These are phyloP conservation scores for Pulveroboletus sp. DNA, from an alignment of 768 basidiomycete species.

Conservation along the genomic window DNA sequence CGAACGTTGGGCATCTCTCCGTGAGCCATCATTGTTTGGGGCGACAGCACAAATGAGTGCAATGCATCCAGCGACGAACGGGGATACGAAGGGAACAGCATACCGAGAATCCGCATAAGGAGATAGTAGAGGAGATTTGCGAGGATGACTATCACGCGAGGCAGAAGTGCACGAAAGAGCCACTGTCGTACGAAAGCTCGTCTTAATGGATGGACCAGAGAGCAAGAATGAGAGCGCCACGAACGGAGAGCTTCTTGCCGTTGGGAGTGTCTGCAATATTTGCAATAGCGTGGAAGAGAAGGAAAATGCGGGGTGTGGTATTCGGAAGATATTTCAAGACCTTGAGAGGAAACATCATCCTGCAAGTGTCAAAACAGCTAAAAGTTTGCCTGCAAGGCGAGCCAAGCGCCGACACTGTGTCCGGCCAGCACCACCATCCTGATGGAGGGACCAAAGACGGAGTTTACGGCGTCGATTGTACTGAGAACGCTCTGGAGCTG, in stretches of 20 bases:
- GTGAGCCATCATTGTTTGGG: slow-evolving; percentile 54
- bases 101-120: slow-evolving; percentile 40
- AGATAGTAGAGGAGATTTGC: slow-evolving; percentile 37
- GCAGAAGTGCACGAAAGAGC: slow-evolving; percentile 44
- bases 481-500: slow-evolving; percentile 56
- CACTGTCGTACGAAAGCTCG: slow-evolving; percentile 30
- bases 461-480: slow-evolving; percentile 42
- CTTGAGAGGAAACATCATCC: slow-evolving; percentile 12
- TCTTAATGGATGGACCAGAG: neutral
- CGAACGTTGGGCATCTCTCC: slow-evolving; percentile 65
- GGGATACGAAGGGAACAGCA: slow-evolving; percentile 51
- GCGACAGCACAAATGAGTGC: slow-evolving; percentile 46
- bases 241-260: slow-evolving; percentile 53
- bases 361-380: neutral
- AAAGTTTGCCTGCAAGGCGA: slow-evolving; percentile 49
- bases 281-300: slow-evolving; percentile 69
- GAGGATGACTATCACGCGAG: slow-evolving; percentile 39
- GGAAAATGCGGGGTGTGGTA: slow-evolving; percentile 40
- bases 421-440: slow-evolving; percentile 50
- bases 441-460: slow-evolving; percentile 28
- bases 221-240: slow-evolving; percentile 20
- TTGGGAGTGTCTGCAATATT: slow-evolving; percentile 63
- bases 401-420: slow-evolving; percentile 74
- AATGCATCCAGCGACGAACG: slow-evolving; percentile 41
- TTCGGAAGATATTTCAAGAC: slow-evolving; percentile 44